phyloP scores from a whole-genome alignment of 139 green algal genomes.

The Picochlorum sp. region DNA sequence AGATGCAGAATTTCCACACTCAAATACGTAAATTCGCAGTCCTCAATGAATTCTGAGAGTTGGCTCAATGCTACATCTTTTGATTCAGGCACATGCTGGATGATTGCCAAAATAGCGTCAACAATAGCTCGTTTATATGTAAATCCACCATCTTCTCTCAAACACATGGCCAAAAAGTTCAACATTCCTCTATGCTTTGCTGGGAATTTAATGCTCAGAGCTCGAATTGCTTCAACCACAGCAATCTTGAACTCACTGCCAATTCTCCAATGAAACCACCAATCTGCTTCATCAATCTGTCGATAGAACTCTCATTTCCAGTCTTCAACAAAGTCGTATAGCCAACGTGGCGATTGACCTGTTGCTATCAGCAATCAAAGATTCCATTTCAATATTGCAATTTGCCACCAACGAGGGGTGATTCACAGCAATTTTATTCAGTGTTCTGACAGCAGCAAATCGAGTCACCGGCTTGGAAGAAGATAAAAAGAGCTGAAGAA shows the following conservation, averaged over 20 bases:
- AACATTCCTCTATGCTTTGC: constrained; percentile 91
- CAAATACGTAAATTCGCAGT: constrained; percentile 99
- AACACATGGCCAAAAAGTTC: constrained; percentile 86
- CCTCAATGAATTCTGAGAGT: constrained; percentile 99
- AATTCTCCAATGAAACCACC: constrained; percentile 97
- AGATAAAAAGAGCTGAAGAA: constrained; percentile 97
- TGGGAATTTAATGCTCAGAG: constrained; percentile 97
- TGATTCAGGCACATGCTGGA: constrained; percentile 90
- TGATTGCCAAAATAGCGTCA: constrained; percentile 84
- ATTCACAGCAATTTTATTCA: constrained; percentile 94
- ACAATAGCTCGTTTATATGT: constrained; percentile 99
- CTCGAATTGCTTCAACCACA: constrained; percentile 91
- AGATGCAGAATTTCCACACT: constrained; percentile 92
- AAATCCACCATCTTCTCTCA: constrained; percentile 89
- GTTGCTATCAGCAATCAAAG: constrained; percentile 87
- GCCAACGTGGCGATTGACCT: constrained; percentile 94
- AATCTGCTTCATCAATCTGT: constrained; percentile 98
- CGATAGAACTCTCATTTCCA: constrained; percentile 89
- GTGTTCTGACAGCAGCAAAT: constrained; percentile 83
- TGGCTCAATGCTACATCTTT: constrained; percentile 93
- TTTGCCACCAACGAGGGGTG: constrained; percentile 87
- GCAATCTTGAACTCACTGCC: constrained; percentile 98
- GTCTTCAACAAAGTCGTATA: constrained; percentile 99
- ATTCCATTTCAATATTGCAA: constrained; percentile 99
- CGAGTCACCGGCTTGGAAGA: constrained; percentile 93